phyloP scores from a whole-genome alignment of 257 asterid genomes.

The Solanum bukasovii region DNA sequence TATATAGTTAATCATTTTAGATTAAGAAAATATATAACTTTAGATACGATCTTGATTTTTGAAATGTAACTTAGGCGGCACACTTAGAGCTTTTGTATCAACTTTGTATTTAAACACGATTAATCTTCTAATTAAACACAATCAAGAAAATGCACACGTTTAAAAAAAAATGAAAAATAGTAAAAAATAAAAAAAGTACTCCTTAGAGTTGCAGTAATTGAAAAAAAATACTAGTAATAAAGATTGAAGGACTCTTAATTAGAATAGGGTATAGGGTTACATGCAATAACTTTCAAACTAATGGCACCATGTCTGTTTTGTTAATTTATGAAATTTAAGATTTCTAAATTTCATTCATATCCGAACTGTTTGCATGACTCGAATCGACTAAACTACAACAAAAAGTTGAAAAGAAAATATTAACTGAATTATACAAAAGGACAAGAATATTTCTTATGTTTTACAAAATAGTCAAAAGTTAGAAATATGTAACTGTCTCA shows the following conservation, averaged over 20 bases:
- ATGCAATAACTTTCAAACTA: neutral
- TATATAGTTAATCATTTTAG: neutral
- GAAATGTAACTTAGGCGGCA: neutral
- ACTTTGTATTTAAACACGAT: neutral
- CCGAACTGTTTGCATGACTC: neutral
- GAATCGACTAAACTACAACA: neutral
- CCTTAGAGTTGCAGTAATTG: neutral
- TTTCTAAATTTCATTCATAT: too few relatives aligned
- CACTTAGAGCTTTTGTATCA: neutral
- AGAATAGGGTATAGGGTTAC: neutral
- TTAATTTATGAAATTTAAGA: neutral
- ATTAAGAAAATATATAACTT: neutral
- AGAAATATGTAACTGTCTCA: neutral
- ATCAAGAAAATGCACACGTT: neutral
- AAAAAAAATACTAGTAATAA: too few relatives aligned
- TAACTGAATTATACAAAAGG: neutral
- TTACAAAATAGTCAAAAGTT: neutral
- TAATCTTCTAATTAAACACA: neutral
- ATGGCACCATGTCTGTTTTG: neutral
- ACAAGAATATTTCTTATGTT: neutral
- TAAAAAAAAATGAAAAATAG: too few relatives aligned
- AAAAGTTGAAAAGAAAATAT: too few relatives aligned
- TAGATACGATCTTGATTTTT: neutral
- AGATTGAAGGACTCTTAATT: neutral
- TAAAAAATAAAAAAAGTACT: neutral